A percentile compares a stretch with the other conserved stretches of the same genome.
These are phyloP conservation scores for Acrodontium crateriforme DNA, from an alignment of 2,329 filamentous ascomycete species.

Conservation along the genomic window DNA sequence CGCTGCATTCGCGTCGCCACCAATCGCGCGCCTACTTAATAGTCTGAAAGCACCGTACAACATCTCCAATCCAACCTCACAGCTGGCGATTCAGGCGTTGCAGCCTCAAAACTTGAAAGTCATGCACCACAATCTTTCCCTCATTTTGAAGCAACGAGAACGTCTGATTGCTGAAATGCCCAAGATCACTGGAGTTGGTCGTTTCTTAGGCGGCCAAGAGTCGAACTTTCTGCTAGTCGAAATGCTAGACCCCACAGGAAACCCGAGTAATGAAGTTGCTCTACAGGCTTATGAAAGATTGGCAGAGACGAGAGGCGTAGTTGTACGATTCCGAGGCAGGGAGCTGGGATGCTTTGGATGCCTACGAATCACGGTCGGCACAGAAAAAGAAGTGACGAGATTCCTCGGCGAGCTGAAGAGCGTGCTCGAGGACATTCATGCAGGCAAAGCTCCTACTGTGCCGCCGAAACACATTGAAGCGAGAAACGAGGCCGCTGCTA, in stretches of 20 bases:
- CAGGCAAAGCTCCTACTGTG: conserved; percentile 18
- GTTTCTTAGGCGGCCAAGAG: conserved; percentile 62
- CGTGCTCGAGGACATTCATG: conserved; percentile 36
- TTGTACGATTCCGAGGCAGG: conserved; percentile 86
- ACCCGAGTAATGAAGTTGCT: conserved; percentile 67
- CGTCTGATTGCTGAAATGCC: conserved; percentile 61
- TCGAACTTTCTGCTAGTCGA: conserved; percentile 85
- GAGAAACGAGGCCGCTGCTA: conserved; percentile 36
- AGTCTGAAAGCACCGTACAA: conserved; percentile 95
- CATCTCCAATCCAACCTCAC: conserved; percentile 74
- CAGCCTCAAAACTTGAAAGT: conserved; percentile 50
- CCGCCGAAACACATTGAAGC: conserved; percentile 25
- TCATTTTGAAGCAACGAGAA: conserved; percentile 63
- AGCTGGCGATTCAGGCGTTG: conserved; percentile 63
- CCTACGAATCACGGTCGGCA: conserved; percentile 82
- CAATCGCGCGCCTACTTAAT: conserved; percentile 71
- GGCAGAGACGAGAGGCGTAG: conserved; percentile 75
- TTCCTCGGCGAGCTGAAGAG: conserved; percentile 56
- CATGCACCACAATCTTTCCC: conserved; percentile 58
- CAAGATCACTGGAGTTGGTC: conserved; percentile 61
- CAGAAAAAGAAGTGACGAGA: conserved; percentile 67
- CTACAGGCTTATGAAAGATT: conserved; percentile 69
- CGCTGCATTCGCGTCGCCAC: conserved; percentile 62
- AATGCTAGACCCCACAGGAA: conserved; percentile 58
- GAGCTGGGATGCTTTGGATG: conserved; percentile 83